Conservation (phyloP, 1,139 yeast genomes). For the Kodamaea ohmeri region DNA sequence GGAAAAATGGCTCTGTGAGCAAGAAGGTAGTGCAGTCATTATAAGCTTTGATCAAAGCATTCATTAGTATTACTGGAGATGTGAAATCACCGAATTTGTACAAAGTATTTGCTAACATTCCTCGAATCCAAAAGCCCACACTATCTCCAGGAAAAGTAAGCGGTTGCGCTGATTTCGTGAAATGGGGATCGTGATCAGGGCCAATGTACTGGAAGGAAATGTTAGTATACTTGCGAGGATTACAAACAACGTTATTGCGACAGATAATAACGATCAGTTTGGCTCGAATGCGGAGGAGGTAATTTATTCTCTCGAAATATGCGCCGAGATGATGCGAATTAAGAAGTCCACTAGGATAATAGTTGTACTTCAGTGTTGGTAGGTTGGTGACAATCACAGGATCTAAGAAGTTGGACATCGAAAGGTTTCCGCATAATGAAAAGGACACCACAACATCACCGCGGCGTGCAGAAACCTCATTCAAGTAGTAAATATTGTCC, state of each 20-base stretch:
- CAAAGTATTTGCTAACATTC: slow-evolving; percentile 5
- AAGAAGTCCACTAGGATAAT: slow-evolving; percentile 15
- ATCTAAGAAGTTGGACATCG: slow-evolving; percentile 14
- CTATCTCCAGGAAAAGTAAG: slow-evolving; percentile 23
- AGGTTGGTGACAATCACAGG: slow-evolving; percentile 15
- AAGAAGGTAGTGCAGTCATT: slow-evolving; percentile 9
- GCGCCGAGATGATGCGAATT: slow-evolving; percentile 13
- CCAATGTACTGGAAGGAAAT: slow-evolving; percentile 20
- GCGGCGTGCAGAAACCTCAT: slow-evolving; percentile 17
- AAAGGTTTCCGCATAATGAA: slow-evolving; percentile 15
- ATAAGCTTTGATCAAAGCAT: slow-evolving; percentile 9
- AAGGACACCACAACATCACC: slow-evolving; percentile 13
- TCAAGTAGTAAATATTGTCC: slow-evolving; percentile 15
- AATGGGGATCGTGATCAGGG: slow-evolving; percentile 18
- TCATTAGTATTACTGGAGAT: slow-evolving; percentile 9
- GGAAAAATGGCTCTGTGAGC: slow-evolving; percentile 7
- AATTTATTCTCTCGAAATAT: slow-evolving; percentile 13
- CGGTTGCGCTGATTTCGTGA: slow-evolving; percentile 8
- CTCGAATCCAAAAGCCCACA: slow-evolving; percentile 17
- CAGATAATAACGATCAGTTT: slow-evolving; percentile 13
- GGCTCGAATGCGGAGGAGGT: slow-evolving; percentile 6
- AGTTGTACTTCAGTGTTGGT: slow-evolving; percentile 12
- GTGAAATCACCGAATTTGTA: slow-evolving; percentile 6
- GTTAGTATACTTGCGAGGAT: slow-evolving; percentile 17
- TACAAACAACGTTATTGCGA: slow-evolving; percentile 12